Base-by-base conservation (phyloP, 805 yeast species). In the Ascoidea asiatica region DNA sequence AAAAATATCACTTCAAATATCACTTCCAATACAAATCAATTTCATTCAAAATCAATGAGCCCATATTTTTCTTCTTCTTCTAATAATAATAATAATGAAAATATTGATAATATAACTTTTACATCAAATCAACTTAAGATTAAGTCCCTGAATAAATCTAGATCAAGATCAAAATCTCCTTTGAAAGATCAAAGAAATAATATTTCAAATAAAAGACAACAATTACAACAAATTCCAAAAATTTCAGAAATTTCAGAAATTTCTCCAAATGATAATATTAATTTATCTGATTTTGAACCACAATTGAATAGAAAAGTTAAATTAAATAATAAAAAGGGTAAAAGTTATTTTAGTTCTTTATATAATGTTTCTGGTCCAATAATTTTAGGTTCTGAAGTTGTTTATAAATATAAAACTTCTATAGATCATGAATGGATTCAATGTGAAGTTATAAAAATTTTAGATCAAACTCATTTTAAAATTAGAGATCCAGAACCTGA, bases 401-500 rank as follows among this genome's bases (percentile, higher is more conserved):
- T 97, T 1, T 90, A 81, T 64, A 79, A 81, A 57, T 72, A 88
- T 20, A 72, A 72, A 48, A 81, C 79, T 5, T 13, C 37, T 41
- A 70, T 75, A n/a, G 89, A 81, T 42, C 74, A 75, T 13, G 97
- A 90, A 57, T 92, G 98, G 98, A 87, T 92, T 53, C 95, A 86
- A 59, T 92, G 98, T 64, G 87, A 83, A 55, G 95, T 92, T 15
- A 73, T 80, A 21, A 78, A 75, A 52, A 77, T 90, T 3, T 62
- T 77, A n/a, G 75, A 53, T 47, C 33, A 58, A 18, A 44, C 52
- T 5, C 70, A 75, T 47, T 88, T 81, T 58, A 97, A 92, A 61
- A 89, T 92, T n/a, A 77, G 86, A 53, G 98, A 92, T 60, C 96
- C 97, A 0, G 98, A 92, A 56, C 97, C 98, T 0, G 98, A 92